Percentiles rank a stretch among this genome's conserved stretches.
Evolutionary conservation across 148 eudicot genomes (phyloP).

Genomic region (Arbutus unedo): DNA sequence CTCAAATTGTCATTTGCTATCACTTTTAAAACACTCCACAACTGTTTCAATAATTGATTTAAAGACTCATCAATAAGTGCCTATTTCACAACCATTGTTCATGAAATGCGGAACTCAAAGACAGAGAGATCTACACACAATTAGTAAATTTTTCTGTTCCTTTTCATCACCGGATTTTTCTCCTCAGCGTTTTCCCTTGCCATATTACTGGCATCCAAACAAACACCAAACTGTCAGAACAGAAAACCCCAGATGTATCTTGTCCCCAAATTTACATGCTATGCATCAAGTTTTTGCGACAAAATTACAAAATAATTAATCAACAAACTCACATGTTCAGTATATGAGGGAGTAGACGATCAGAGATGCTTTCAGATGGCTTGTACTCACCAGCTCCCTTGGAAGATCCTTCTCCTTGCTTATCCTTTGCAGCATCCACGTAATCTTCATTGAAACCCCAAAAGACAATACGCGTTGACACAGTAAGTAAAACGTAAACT

Average conservation of each 20-base stretch:
- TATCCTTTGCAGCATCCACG: slow-evolving; percentile 20
- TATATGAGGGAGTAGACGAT: slow-evolving; percentile 50
- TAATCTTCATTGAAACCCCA: slow-evolving; percentile 15
- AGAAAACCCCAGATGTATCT: neutral
- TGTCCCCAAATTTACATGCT: neutral
- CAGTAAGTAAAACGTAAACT: neutral
- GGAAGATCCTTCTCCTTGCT: slow-evolving; percentile 26
- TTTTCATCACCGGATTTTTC: neutral
- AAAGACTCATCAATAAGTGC: no score
- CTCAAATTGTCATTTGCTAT: no score
- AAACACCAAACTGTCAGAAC: neutral
- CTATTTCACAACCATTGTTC: no score
- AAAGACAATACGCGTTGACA: neutral
- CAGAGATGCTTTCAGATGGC: slow-evolving; percentile 27
- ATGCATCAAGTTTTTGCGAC: neutral
- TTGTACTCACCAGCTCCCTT: slow-evolving; percentile 31
- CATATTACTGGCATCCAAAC: no score
- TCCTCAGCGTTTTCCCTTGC: no score
- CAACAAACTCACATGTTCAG: slow-evolving; percentile 46
- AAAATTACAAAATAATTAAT: neutral
- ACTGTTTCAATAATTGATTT: no score
- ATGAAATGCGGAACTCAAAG: no score
- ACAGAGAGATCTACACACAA: no score
- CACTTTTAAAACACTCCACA: no score
- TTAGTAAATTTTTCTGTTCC: no score